Base-by-base conservation (phyloP, 176 grass and related monocot genomes). In the Miscanthus lutarioriparius region DNA sequence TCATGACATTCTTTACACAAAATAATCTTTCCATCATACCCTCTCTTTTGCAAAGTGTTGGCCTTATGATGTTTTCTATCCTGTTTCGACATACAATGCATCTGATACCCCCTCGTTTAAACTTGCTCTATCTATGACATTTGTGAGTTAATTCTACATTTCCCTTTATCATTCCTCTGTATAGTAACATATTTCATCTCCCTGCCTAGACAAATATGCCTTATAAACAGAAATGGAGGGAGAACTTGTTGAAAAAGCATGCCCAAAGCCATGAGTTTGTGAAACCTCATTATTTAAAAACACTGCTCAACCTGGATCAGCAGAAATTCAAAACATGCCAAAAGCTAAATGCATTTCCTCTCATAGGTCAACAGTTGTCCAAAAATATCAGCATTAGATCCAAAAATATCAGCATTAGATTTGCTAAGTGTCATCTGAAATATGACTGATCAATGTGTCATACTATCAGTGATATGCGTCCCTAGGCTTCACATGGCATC, bases 281-380 rank as follows among this genome's bases (percentile, higher is more conserved):
- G 30, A 67, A 36, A 36, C 35, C 4, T 39, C 67, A 39, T 80
- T 69, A 38, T 30, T 80, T 14, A 85, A 26, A 5, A 81, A 76
- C 43, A 26, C 19, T 58, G 19, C 23, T 63, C 51, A 64, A 26
- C 25, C 16, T 30, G 64, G 30, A 85, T 71, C 36, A 65, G 17
- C 12, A 62, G n/a, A 26, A 40, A 49, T 56, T 7, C 7, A 56
- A 56, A 56, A 56, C 43, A 71, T 70, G 33, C 10, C 49, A 71
- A 76, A 70, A 82, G 7, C 28, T 83, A 71, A 61, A 81, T 51
- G 7, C 22, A 38, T 28, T 71, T 80, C 20, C 54, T 67, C 17
- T 53, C 35, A 36, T 48, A 25, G 13, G 11, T 53, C 48, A 59
- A 44, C 16, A 78, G 13, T 63, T 81, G 17, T n/a, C 80, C 22